Percentiles rank a stretch among this genome's conserved stretches.
Evolutionary conservation across 306 rosid genomes (phyloP).

Genomic region (Rosa lucieae): DNA sequence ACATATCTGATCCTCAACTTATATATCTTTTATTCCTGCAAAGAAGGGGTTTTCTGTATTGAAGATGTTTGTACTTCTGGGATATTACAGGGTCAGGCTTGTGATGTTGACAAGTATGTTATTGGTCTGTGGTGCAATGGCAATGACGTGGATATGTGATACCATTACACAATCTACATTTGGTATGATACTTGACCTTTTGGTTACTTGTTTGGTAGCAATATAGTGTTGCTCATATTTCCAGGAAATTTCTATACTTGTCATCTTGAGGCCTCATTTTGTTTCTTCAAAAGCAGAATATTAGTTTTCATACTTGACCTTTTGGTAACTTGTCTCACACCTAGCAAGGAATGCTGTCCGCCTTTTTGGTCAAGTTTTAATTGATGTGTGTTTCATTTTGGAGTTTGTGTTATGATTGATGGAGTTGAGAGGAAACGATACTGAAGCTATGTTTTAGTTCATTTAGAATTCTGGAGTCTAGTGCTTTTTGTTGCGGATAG

Average conservation of each 20-base stretch:
- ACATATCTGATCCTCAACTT: not conserved
- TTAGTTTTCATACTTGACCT: not conserved
- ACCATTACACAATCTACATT: constrained; percentile 95
- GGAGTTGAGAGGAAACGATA: no score
- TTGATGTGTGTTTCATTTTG: no score
- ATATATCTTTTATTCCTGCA: not conserved
- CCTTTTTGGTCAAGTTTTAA: no score
- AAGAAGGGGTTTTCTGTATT: not conserved
- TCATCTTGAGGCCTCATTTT: not conserved
- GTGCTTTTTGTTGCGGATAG: no score
- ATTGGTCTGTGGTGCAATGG: constrained; percentile 95
- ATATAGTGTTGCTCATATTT: constrained; percentile 1
- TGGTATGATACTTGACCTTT: constrained; percentile 50
- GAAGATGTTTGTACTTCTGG: constrained; percentile 19
- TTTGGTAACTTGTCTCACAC: no score
- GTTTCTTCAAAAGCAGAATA: not conserved
- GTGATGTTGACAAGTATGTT: constrained; percentile 74
- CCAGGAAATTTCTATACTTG: not conserved
- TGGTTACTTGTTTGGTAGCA: constrained; percentile 18
- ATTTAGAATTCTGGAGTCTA: no score
- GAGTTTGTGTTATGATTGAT: no score
- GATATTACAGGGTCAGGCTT: constrained; percentile 77
- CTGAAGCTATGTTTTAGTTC: no score
- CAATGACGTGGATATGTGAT: constrained; percentile 90
- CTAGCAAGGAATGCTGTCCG: no score